Base-by-base conservation (phyloP, 2,329 filamentous ascomycete species). In the Aureobasidium zeae region DNA sequence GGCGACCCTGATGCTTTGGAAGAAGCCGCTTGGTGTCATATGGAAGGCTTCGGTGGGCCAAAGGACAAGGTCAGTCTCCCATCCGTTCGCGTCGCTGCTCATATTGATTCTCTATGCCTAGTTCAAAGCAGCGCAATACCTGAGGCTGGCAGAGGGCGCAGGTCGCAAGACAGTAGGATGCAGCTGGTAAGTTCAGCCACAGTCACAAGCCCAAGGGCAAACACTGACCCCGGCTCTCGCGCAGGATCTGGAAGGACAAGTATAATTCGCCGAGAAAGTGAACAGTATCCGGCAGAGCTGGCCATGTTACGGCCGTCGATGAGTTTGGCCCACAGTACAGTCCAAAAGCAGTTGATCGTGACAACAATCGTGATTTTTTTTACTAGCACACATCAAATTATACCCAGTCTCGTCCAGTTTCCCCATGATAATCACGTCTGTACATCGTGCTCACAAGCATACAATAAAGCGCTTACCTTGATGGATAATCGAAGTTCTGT, bases 1-100 rank as follows among this genome's bases (percentile, higher is more conserved):
- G 91, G 91, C 49, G 91, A 98, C 63, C 86, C 85, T 32, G 91
- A 98, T 68, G 91, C 88, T 46, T 94, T 96, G 88, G 94, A 95
- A 60, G 89, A 96, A 64, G 82, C 82, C 43, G 91, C 81, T 25
- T 94, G 87, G 86, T 98, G 91, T 69, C 96, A 91, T 71, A 65
- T 93, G 20, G 83, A 95, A 60, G 91, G 91, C n/a, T 94, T 94
- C 64, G 91, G 91, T 24, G 89, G 87, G 58, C 91, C 87, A 64
- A 98, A 96, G 64, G 88, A 98, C 70, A 96, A 94, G 84, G 89
- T 95, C 73, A 65, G 85, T 76, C 46, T 37, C 33, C 49, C 45
- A 42, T n/a, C 11, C 26, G 39, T 47, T 19, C 28, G n/a, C n/a
- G 36, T 15, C 12, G 5, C 20, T 3, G 9, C 10, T n/a, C 5